phyloP scores from a whole-genome alignment of 192 early-diverging fungal species.

The Gaertneriomyces semiglobifer region DNA sequence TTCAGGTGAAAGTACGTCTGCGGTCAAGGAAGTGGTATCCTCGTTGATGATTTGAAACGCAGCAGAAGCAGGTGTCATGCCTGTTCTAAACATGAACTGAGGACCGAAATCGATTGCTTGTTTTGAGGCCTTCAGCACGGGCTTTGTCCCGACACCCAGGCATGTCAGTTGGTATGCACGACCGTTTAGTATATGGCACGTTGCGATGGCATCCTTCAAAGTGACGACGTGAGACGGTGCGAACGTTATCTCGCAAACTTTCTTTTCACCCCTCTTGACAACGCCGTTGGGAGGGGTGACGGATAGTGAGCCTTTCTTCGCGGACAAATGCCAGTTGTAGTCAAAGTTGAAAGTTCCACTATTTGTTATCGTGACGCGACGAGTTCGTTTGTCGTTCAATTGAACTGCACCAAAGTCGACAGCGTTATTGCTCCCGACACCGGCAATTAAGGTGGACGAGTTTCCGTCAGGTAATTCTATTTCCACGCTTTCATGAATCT shows the following conservation, averaged over 20 bases:
- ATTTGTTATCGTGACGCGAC: conserved; percentile 49
- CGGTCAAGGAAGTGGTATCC: conserved; percentile 47
- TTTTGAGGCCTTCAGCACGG: conserved; percentile 43
- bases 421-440: conserved; percentile 33
- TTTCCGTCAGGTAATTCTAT: conserved; percentile 51
- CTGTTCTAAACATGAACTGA: conserved; percentile 46
- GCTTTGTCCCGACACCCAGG: conserved; percentile 44
- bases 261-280: conserved; percentile 49
- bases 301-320: conserved; percentile 30
- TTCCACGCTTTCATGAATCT: conserved; percentile 52
- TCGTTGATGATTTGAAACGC: conserved; percentile 49
- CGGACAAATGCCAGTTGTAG: conserved; percentile 47
- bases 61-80: conserved; percentile 35
- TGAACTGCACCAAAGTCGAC: conserved; percentile 60
- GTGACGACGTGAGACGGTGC: conserved; percentile 25
- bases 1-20: conserved; percentile 38
- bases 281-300: conserved; percentile 53
- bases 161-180: conserved; percentile 42
- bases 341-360: conserved; percentile 60
- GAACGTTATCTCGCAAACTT: conserved; percentile 50
- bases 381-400: conserved; percentile 53
- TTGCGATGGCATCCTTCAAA: conserved; percentile 45
- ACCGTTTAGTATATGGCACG: conserved; percentile 57
- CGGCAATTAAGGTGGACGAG: conserved; percentile 34
- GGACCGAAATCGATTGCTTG: conserved; percentile 48